Base-by-base conservation (phyloP, 345 rosid species). In the Erucastrum elatum region DNA sequence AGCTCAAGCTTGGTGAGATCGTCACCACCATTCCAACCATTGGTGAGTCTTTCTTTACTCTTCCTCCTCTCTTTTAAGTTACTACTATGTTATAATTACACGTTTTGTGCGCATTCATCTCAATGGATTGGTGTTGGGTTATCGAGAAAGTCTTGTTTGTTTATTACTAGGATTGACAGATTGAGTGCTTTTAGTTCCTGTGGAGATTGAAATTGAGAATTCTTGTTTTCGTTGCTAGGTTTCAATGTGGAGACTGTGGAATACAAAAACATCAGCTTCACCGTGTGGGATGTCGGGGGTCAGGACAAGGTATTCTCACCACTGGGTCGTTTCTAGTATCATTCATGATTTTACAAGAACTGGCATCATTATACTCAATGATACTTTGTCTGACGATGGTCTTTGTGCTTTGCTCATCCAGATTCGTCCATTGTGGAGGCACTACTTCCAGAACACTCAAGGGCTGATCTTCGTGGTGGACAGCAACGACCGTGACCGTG, bases 271-370 rank as follows among this genome's bases (percentile, higher is more conserved):
- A 89, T 89, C 49, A 89, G 91, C 84, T 89, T 86, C 73, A 89
- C 93, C 5, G 93, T 89, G 59, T 89, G 93, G 93, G 93, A 89
- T 86, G 91, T 89, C 13, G 93, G 91, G 15, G 93, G 91, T 85
- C 93, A 89, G 72, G 93, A 89, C 83, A 89, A 89, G 90, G 90
- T 89, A 79, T 2, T 15, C 49, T 68, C 53, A 26, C 11, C 71
- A 15, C 34, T 49, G 16, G 37, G 6, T 21, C 31, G 41, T 59
- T 39, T 75, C 37, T 60, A 27, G 59, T 25, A 2, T 34, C 17
- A 66, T 67, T 39, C 53, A 21, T 21, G 66, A 2, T 44, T 58
- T 4, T 64, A 39, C 0, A 67, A 10, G 56, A 46, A 10, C 17
- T 13, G n/a, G 8, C 13, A 27, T 6, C 34, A 5, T 72, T 62